phyloP scores from a whole-genome alignment of 2,329 filamentous ascomycete species.

The Penicillium thymicola region DNA sequence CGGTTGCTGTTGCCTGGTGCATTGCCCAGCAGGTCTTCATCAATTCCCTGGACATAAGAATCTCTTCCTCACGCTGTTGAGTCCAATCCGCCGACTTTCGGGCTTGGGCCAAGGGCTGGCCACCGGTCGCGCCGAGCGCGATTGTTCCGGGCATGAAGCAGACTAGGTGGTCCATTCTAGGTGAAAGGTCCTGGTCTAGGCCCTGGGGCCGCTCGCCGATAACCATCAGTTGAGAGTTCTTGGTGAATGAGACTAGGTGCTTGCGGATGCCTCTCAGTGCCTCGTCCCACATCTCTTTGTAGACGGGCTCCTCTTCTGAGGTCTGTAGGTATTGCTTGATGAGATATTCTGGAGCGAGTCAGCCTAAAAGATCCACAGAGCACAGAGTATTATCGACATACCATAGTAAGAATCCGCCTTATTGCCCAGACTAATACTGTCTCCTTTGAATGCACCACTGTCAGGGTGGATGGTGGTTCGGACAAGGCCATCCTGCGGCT shows the following conservation, averaged over 20 bases:
- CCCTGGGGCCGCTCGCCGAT: slow-evolving; percentile 81
- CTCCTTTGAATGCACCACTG: slow-evolving; percentile 72
- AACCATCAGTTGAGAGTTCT: slow-evolving; percentile 76
- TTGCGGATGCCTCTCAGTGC: slow-evolving; percentile 81
- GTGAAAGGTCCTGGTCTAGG: slow-evolving; percentile 58
- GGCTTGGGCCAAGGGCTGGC: slow-evolving; percentile 70
- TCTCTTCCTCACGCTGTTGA: slow-evolving; percentile 77
- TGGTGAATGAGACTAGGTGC: slow-evolving; percentile 85
- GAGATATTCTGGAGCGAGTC: slow-evolving; percentile 66
- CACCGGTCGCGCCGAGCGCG: slow-evolving; percentile 79
- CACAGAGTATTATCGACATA: slow-evolving; percentile 22
- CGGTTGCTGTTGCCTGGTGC: slow-evolving; percentile 86
- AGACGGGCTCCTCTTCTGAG: slow-evolving; percentile 76
- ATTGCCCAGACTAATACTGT: slow-evolving; percentile 87
- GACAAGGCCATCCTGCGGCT: slow-evolving; percentile 73
- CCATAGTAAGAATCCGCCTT: slow-evolving; percentile 94
- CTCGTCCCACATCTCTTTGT: slow-evolving; percentile 91
- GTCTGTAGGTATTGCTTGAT: slow-evolving; percentile 99
- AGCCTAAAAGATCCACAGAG: slow-evolving; percentile 1
- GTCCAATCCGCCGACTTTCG: slow-evolving; percentile 70
- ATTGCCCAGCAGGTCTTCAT: slow-evolving; percentile 98
- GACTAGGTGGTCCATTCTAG: slow-evolving; percentile 95
- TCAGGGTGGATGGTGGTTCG: slow-evolving; percentile 87
- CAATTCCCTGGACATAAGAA: slow-evolving; percentile 80
- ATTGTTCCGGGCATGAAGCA: slow-evolving; percentile 98